These are phyloP conservation scores for Achaetomiella virescens DNA, from an alignment of 495 filamentous ascomycete genomes.

Conservation along the genomic window DNA sequence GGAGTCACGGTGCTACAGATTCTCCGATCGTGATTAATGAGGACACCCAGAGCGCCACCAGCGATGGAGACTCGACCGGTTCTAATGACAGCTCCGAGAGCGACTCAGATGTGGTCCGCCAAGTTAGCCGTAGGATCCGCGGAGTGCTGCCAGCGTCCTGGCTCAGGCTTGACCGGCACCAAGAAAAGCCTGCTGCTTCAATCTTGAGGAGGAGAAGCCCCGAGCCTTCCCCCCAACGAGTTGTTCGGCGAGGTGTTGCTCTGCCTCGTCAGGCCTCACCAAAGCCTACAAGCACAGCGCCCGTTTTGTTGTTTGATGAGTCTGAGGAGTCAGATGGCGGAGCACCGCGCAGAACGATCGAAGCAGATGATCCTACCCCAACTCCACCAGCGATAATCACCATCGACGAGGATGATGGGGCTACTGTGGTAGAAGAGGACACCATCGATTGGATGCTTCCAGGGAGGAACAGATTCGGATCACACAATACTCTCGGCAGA, in stretches of 20 bases:
- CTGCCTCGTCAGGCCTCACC: constrained; percentile 27
- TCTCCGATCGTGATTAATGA: constrained; percentile 18
- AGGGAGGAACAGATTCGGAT: constrained; percentile 28
- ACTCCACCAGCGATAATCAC: constrained; percentile 4
- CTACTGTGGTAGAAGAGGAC: constrained; percentile 47
- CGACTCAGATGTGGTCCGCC: constrained; percentile 40
- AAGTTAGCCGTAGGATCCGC: constrained; percentile 52
- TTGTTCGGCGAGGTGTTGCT: constrained; percentile 52
- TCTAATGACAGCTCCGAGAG: constrained; percentile 26
- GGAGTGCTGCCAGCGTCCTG: constrained; percentile 90
- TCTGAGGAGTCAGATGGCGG: constrained; percentile 38
- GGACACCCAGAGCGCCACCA: constrained; percentile 5
- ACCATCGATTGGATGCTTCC: constrained; percentile 50
- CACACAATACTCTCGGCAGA: constrained; percentile 10
- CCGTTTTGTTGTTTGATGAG: constrained; percentile 43
- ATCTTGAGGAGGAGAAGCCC: constrained; percentile 39
- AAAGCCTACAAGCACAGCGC: constrained; percentile 15
- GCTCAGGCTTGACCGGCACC: constrained; percentile 62
- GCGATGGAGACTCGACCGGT: constrained; percentile 15
- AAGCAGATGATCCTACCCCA: neutral
- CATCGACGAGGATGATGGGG: constrained; percentile 29
- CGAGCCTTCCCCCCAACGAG: constrained; percentile 26
- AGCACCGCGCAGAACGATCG: neutral
- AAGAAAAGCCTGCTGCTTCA: constrained; percentile 22
- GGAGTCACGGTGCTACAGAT: neutral